Evolutionary conservation across 2,329 filamentous ascomycete species (phyloP).

Genomic region (Colletotrichum sp.): DNA sequence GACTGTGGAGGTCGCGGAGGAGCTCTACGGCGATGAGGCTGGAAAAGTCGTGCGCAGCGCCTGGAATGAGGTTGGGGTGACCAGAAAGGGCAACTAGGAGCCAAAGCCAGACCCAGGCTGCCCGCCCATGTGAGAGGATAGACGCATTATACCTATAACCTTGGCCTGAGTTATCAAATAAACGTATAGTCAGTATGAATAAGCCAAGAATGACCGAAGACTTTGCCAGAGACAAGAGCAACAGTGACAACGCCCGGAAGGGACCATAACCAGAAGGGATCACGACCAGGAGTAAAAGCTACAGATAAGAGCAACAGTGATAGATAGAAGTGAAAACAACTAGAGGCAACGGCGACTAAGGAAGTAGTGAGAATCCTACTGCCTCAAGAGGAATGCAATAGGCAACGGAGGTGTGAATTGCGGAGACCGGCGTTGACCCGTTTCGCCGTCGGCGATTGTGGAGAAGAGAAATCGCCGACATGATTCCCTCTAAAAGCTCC

Average conservation of each 20-base stretch:
- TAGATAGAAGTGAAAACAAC: too few relatives aligned
- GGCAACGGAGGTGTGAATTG: too few relatives aligned
- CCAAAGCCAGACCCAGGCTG: background rate
- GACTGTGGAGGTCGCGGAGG: slow-evolving; percentile 50
- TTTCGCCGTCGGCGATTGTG: background rate
- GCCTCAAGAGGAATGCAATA: background rate
- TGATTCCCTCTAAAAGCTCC: background rate
- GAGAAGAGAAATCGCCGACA: background rate
- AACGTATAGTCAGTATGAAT: background rate
- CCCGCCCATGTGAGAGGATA: background rate
- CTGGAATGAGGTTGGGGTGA: slow-evolving; percentile 54
- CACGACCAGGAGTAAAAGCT: background rate
- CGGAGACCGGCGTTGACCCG: background rate
- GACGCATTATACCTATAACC: background rate
- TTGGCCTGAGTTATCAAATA: background rate
- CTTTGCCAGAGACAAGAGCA: background rate
- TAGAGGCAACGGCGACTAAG: too few relatives aligned
- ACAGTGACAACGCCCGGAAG: accelerated
- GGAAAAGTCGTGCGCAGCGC: slow-evolving; percentile 50
- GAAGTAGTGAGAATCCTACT: background rate
- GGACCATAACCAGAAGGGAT: background rate
- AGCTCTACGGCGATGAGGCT: slow-evolving; percentile 45
- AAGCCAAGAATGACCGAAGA: background rate
- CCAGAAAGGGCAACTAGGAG: slow-evolving; percentile 5
- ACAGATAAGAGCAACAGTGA: background rate